phyloP scores from a whole-genome alignment of 2,329 filamentous ascomycete species.

The Aspergillus flavus region DNA sequence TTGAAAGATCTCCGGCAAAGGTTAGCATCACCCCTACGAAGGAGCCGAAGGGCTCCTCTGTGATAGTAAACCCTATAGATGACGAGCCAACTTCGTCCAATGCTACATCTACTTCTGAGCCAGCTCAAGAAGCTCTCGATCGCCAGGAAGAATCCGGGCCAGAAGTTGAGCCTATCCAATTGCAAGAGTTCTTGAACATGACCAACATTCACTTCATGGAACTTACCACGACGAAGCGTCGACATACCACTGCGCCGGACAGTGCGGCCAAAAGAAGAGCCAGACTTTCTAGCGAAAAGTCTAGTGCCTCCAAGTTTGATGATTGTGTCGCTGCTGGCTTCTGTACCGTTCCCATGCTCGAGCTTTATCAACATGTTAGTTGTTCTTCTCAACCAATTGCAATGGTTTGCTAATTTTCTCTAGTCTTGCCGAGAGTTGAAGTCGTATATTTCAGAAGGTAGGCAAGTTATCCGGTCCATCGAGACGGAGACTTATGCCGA shows the following conservation, averaged over 20 bases:
- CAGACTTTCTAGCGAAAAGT: constrained; percentile 28
- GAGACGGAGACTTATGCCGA: constrained; percentile 86
- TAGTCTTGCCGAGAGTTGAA: constrained; percentile 90
- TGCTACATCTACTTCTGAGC: constrained; percentile 42
- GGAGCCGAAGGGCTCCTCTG: constrained; percentile 44
- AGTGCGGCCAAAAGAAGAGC: constrained; percentile 35
- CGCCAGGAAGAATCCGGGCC: constrained; percentile 47
- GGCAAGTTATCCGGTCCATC: constrained; percentile 85
- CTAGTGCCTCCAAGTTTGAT: constrained; percentile 57
- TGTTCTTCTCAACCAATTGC: constrained; percentile 6
- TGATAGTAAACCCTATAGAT: constrained; percentile 36
- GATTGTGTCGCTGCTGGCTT: constrained; percentile 84
- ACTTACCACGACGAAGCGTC: constrained; percentile 89
- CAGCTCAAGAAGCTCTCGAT: constrained; percentile 47
- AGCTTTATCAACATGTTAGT: constrained; percentile 85
- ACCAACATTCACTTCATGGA: constrained; percentile 99
- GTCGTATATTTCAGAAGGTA: constrained; percentile 92
- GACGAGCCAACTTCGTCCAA: constrained; percentile 23
- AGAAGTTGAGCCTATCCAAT: constrained; percentile 67
- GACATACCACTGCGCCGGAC: constrained; percentile 74
- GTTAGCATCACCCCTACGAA: constrained; percentile 56
- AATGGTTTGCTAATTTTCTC: constrained; percentile 29
- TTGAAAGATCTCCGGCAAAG: constrained; percentile 33
- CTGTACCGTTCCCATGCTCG: constrained; percentile 88
- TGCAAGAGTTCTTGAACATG: constrained; percentile 92